Evolutionary conservation across 2,329 filamentous ascomycete genomes (phyloP), one percentile per base, ranked within the genome.

Genomic region (Colletotrichum chlorophyti): DNA sequence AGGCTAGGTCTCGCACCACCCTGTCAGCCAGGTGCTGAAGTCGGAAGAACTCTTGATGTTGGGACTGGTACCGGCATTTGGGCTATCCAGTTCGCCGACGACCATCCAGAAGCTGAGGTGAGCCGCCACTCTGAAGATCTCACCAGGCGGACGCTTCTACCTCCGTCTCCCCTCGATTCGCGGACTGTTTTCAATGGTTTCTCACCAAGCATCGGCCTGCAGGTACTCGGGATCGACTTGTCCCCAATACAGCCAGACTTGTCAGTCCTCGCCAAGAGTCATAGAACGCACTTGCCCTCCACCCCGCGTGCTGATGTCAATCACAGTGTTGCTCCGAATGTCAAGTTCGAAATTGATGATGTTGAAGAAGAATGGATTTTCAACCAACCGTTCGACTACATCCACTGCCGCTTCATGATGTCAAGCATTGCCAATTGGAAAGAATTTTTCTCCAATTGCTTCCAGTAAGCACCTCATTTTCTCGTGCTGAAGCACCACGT

Each of bases 211-310:
- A 32, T 21, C 14, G 17, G 27, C 9, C 19, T 2, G 53, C 52
- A 58, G 42, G 79, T 90, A 31, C 79, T 81, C 46, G 87, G 85
- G 29, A 89, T 84, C 10, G 88, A 91, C 65, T 76, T 90, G 5
- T 89, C 86, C 1, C 86, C 87, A 2, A 85, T 89, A 23, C 87
- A 90, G 66, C 86, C 87, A 66, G 89, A 92, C 65, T 74, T 72
- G 70, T 73, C 11, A 17, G 42, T 19, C 8, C 6, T 24, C 14
- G 3, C 29, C 5, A 12, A n/a, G n/a, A n/a, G n/a, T n/a, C n/a
- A n/a, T n/a, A n/a, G n/a, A n/a, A n/a, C n/a, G n/a, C n/a, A n/a
- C n/a, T n/a, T n/a, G n/a, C n/a, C n/a, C n/a, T n/a, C n/a, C n/a
- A n/a, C n/a, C n/a, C n/a, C n/a, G n/a, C n/a, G n/a, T n/a, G n/a